Conservation (phyloP, 163 green algal genomes). For the Scenedesmus sp. region DNA sequence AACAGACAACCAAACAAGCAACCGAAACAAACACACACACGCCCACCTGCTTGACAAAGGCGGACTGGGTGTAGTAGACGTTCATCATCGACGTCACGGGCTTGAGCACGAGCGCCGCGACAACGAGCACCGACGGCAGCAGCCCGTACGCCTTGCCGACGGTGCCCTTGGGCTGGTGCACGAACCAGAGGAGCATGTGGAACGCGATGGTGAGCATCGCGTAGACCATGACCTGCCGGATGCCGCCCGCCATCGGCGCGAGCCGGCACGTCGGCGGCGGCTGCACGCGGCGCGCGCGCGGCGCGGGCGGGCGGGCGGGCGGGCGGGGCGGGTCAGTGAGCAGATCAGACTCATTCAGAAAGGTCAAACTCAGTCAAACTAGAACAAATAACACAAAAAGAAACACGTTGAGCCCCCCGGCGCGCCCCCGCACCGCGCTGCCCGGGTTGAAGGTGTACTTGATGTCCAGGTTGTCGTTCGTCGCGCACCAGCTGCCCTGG, state of each 20-base stretch:
- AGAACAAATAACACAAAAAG: constrained; percentile 2
- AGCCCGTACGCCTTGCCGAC: constrained; percentile 33
- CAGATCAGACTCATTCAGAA: too few relatives aligned
- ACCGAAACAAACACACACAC: too few relatives aligned
- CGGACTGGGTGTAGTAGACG: constrained; percentile 36
- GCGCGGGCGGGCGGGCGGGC: not conserved
- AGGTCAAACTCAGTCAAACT: too few relatives aligned
- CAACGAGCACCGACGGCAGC: not conserved
- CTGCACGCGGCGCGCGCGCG: not conserved
- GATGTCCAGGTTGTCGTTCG: constrained; percentile 40
- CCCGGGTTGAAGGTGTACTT: constrained; percentile 34
- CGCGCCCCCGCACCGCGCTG: not conserved
- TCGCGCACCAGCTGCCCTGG: constrained; percentile 22
- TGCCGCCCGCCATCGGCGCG: not conserved
- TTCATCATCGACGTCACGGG: constrained; percentile 40
- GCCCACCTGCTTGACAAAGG: constrained; percentile 23
- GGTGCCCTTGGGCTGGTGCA: constrained; percentile 23
- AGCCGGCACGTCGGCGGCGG: constrained; percentile 10
- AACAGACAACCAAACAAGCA: too few relatives aligned
- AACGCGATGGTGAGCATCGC: constrained; percentile 42
- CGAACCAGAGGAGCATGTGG: constrained; percentile 42
- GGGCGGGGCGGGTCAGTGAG: not conserved
- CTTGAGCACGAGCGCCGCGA: constrained; percentile 33
- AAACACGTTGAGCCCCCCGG: too few relatives aligned
- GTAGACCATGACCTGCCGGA: constrained; percentile 35